Percentiles rank a stretch among this genome's conserved stretches.
Evolutionary conservation across 805 yeast genomes (phyloP).

Genomic region (Jamesozyma hellenica): DNA sequence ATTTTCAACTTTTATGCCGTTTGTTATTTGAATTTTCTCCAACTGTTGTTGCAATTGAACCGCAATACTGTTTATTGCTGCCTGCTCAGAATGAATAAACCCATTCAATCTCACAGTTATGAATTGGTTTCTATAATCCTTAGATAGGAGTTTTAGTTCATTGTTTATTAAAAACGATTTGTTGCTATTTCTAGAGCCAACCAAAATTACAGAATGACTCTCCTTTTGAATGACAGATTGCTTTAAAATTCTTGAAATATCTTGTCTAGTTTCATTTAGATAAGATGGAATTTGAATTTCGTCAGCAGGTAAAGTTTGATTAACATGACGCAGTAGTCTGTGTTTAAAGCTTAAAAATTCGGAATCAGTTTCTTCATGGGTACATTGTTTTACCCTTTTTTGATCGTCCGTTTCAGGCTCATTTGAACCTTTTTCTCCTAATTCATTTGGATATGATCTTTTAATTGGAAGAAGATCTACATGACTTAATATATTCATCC

Average conservation of each 20-base stretch:
- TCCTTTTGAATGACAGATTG: slow-evolving; percentile 59
- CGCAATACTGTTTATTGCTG: slow-evolving; percentile 80
- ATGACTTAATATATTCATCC: slow-evolving; percentile 5
- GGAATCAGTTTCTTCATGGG: slow-evolving; percentile 4
- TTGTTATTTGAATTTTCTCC: slow-evolving; percentile 20
- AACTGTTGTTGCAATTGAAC: slow-evolving; percentile 57
- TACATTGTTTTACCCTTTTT: background rate
- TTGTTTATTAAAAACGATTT: slow-evolving; percentile 55
- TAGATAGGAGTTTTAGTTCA: slow-evolving; percentile 40
- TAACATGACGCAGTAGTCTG: slow-evolving; percentile 15
- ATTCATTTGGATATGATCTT: background rate
- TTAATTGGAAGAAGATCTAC: slow-evolving; percentile 16
- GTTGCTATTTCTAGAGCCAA: slow-evolving; percentile 77
- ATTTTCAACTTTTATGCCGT: slow-evolving; percentile 7
- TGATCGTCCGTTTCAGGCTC: background rate
- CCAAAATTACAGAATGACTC: slow-evolving; percentile 68
- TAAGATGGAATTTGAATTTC: slow-evolving; percentile 15
- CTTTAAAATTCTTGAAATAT: slow-evolving; percentile 48
- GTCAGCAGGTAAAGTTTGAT: slow-evolving; percentile 15
- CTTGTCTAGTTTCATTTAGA: slow-evolving; percentile 25
- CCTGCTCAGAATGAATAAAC: slow-evolving; percentile 55
- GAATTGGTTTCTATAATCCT: slow-evolving; percentile 39
- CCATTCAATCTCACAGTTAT: slow-evolving; percentile 62
- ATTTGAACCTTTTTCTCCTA: background rate
- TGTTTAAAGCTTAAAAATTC: slow-evolving; percentile 14